Percentiles rank a stretch among this genome's conserved stretches.
Evolutionary conservation across 2,329 filamentous ascomycete species (phyloP).

Genomic region (Ophiostoma montium): DNA sequence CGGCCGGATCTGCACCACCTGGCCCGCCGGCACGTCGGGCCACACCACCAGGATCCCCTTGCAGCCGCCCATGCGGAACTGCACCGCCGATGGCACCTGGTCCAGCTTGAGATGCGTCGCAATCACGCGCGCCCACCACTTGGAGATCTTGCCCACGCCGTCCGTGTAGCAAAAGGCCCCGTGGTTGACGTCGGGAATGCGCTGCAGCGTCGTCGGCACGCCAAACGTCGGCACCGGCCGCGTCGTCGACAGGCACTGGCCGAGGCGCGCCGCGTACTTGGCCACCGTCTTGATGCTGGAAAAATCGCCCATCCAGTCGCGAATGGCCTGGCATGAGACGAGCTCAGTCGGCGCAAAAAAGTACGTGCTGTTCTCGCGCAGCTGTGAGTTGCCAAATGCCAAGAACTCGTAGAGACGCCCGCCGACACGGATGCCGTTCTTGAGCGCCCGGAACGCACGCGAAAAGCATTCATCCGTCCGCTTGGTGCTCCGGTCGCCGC

Average conservation of each 20-base stretch:
- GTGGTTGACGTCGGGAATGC: conserved; percentile 55
- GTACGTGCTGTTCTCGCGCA: conserved; percentile 81
- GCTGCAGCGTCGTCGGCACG: conserved; percentile 39
- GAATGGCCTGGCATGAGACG: conserved; percentile 61
- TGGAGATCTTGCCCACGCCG: conserved; percentile 85
- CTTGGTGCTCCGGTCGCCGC: conserved; percentile 34
- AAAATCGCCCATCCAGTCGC: conserved; percentile 78
- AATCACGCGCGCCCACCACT: conserved; percentile 59
- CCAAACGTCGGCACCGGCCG: conserved; percentile 52
- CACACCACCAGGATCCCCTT: conserved; percentile 79
- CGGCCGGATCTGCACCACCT: conserved; percentile 61
- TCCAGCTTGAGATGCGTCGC: conserved; percentile 52
- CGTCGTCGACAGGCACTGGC: conserved; percentile 94
- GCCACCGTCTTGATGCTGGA: conserved; percentile 69
- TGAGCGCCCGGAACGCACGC: conserved; percentile 56
- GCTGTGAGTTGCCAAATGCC: conserved; percentile 89
- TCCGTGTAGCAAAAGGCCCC: conserved; percentile 64
- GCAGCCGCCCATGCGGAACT: conserved; percentile 83
- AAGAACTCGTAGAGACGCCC: conserved; percentile 77
- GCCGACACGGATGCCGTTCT: conserved; percentile 68
- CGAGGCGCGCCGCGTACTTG: conserved; percentile 77
- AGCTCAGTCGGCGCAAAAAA: conserved; percentile 67
- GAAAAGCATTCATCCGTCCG: conserved; percentile 58
- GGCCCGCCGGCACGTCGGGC: conserved; percentile 40
- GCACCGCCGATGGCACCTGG: conserved; percentile 63